Base-by-base conservation (phyloP, 1,284 basidiomycete genomes). In the Leccinum fuscescens region DNA sequence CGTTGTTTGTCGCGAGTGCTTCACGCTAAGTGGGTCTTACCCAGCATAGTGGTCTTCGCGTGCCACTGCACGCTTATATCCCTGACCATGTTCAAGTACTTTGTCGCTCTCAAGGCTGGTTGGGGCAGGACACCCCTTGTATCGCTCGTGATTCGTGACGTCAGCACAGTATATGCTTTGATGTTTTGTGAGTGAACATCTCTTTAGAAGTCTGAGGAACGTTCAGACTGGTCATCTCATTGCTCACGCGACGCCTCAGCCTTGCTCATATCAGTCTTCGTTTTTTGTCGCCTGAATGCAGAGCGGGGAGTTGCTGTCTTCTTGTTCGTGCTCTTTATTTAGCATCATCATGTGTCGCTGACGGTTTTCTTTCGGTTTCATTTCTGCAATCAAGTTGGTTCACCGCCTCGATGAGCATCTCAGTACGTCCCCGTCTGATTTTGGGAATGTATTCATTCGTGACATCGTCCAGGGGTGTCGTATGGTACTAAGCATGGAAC, bases 71-170 rank as follows among this genome's bases (percentile, higher is more conserved):
- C 54, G 6, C 31, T 69, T 8, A 39, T 71, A 9, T n/a, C 55
- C 33, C 42, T 72, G 57, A 68, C 60, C 7, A 27, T 61, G 39
- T 57, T 59, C 63, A 69, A 71, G 58, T 72, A 69, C 29, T 24
- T 61, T 20, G 6, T 46, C 2, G 55, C 60, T 55, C 37, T 48
- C 4, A 63, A 42, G 53, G 56, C 55, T 6, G 62, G 68, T n/a
- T 61, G 57, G 59, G 59, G 67, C 2, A 62, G 61, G 37, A 59
- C 56, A 1, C 59, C 69, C 3, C 63, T 72, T 12, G 60, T 68
- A 8, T 64, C 58, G 4, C 62, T 71, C 8, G 54, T 69, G 17
- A 48, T 72, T 29, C 62, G 67, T 20, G 67, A 69, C 42, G 29
- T 59, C 33, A 56, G 60, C 27, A 61, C 29, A 27, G 57, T 64